A percentile compares a stretch with the other conserved stretches of the same genome.
These are phyloP conservation scores for Tetrastigma voinierianum DNA, from an alignment of 164 flowering plant genomes.

Conservation along the genomic window DNA sequence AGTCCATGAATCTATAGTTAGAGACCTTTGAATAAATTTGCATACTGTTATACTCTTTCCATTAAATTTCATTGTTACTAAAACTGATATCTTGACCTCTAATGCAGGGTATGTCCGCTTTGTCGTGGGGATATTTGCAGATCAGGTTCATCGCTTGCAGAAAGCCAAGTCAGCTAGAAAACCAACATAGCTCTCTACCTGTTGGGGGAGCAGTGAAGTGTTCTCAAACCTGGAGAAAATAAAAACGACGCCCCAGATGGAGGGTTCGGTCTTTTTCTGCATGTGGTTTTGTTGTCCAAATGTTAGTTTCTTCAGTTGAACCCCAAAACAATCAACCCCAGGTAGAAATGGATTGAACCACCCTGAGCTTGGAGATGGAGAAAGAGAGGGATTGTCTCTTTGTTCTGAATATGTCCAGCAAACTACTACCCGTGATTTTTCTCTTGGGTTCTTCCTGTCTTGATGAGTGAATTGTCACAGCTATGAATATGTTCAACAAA, in stretches of 20 bases:
- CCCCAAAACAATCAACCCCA: not conserved
- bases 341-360: slow-evolving; percentile 15
- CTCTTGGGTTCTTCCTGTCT: too few species aligned
- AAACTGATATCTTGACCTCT: not conserved
- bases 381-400: not conserved
- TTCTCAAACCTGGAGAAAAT: not conserved
- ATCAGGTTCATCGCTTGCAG: slow-evolving; percentile 32
- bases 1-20: too few species aligned
- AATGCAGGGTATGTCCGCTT: slow-evolving; percentile 77
- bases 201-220: not conserved
- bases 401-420: too few species aligned
- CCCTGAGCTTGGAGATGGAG: not conserved
- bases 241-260: not conserved
- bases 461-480: too few species aligned
- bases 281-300: not conserved
- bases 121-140: slow-evolving; percentile 78
- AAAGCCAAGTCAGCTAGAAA: slow-evolving; percentile 16
- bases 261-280: slow-evolving; percentile 15
- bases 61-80: not conserved
- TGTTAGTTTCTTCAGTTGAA: not conserved
- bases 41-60: too few species aligned
- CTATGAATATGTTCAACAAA: too few species aligned
- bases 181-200: not conserved
- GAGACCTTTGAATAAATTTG: too few species aligned
- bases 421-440: too few species aligned